phyloP scores from a whole-genome alignment of 768 basidiomycete species.

The Kwoniella botswanensis region DNA sequence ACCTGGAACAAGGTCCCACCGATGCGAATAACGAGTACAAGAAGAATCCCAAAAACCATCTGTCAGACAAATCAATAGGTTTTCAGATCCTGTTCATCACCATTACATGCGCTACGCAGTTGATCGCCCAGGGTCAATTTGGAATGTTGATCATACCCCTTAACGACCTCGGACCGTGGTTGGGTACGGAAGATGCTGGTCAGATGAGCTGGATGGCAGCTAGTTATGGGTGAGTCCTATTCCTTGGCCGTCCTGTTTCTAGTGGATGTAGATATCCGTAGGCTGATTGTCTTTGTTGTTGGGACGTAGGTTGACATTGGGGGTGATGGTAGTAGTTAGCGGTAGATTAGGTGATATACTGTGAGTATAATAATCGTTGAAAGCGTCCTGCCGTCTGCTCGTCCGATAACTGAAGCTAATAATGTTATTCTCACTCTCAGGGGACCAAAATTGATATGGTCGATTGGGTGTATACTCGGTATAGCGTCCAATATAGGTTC shows the following conservation, averaged over 20 bases:
- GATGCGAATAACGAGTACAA: neutral
- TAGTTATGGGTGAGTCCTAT: slow-evolving; percentile 27
- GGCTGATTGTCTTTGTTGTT: neutral
- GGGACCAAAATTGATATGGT: slow-evolving; percentile 31
- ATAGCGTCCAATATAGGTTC: slow-evolving; percentile 18
- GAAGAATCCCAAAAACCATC: neutral
- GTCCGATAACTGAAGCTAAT: too few species aligned
- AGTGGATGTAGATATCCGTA: neutral
- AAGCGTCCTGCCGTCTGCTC: neutral
- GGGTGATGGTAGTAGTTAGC: slow-evolving; percentile 39
- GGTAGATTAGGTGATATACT: slow-evolving; percentile 43
- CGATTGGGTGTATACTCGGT: slow-evolving; percentile 21
- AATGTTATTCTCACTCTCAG: neutral
- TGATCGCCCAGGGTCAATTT: slow-evolving; percentile 40
- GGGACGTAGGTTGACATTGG: slow-evolving; percentile 36
- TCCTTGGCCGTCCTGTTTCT: neutral
- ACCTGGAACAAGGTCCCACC: neutral
- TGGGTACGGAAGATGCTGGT: slow-evolving; percentile 34
- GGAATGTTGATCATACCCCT: slow-evolving; percentile 42
- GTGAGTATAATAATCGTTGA: slow-evolving; percentile 16
- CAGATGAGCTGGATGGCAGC: slow-evolving; percentile 44
- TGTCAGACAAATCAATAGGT: slow-evolving; percentile 6
- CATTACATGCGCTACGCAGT: slow-evolving; percentile 35
- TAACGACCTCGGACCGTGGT: slow-evolving; percentile 31
- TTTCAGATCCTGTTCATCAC: slow-evolving; percentile 31